These are phyloP conservation scores for Schizochytrium sp. DNA, from an alignment of 108 stramenopile species.

Conservation along the genomic window DNA sequence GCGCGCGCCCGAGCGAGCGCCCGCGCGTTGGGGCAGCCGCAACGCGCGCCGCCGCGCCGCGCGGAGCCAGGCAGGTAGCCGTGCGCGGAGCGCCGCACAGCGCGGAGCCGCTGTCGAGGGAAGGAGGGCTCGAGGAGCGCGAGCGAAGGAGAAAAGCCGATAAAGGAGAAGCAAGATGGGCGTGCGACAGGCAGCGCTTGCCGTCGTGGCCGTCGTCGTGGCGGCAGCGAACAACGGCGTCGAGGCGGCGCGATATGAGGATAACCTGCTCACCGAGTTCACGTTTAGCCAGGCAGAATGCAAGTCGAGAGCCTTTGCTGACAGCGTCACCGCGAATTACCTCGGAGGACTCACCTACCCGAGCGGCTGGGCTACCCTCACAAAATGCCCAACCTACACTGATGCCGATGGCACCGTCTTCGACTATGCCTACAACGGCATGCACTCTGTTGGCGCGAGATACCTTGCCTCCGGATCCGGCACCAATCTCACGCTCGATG, in stretches of 20 bases:
- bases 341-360: background rate
- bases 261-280: background rate
- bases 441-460: background rate
- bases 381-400: background rate
- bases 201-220: no score
- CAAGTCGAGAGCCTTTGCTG: background rate
- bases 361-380: background rate
- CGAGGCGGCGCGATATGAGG: background rate
- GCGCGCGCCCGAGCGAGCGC: no score
- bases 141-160: no score
- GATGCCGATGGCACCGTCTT: background rate
- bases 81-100: no score
- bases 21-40: no score
- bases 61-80: no score
- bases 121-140: no score
- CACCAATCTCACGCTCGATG: background rate
- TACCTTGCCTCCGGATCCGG: background rate
- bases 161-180: no score
- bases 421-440: background rate
- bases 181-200: no score
- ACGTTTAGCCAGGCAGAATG: background rate
- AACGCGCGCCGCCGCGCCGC: no score
- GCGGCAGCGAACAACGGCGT: no score
- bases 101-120: no score
- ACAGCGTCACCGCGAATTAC: background rate